Evolutionary conservation across 108 stramenopile genomes (phyloP), one percentile per base, ranked within the genome.

Genomic region (Cyclotella kingstonii): DNA sequence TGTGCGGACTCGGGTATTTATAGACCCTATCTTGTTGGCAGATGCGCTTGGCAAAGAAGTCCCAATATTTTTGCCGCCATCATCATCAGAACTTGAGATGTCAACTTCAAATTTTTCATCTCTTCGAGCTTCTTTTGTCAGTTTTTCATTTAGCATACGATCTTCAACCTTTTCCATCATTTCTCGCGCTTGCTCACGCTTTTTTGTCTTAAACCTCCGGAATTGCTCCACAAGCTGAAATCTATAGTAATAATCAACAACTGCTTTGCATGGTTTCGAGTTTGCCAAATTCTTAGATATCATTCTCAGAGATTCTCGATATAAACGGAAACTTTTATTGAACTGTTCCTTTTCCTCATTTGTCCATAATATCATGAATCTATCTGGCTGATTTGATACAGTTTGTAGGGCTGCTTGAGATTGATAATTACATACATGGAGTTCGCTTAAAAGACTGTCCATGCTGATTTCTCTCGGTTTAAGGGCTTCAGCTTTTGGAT

Each of bases 211-310:
- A 55, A 85, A 90, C 5, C 76, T 66, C 21, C 88, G 82, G 56
- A 88, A 94, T 44, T 91, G 89, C 59, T 89, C 87, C n/a, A 86
- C 84, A 36, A 91, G 87, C 63, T 90, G 91, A 84, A 81, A 94
- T 21, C 93, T 76, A 66, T 90, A 94, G 42, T 84, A 80, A 71
- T 90, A 94, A 45, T 94, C 93, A 48, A 94, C 68, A 18, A 88
- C 74, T 29, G 90, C 85, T 30, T 83, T 81, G 56, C 76, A 63
- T 17, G 64, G 59, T 60, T 90, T 91, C 58, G 57, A 22, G 0
- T 58, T 47, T 1, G 38, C 69, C 26, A 88, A 41, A 19, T 58
- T 58, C 48, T 84, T 78, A 22, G 82, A 69, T 33, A 94, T 87
- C 61, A 79, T 80, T 19, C 87, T 74, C 6, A 94, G 55, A 7